Evolutionary conservation across 495 filamentous ascomycete species (phyloP), one percentile per base, ranked within the genome.

Genomic region (Tetracladium marchalianum): DNA sequence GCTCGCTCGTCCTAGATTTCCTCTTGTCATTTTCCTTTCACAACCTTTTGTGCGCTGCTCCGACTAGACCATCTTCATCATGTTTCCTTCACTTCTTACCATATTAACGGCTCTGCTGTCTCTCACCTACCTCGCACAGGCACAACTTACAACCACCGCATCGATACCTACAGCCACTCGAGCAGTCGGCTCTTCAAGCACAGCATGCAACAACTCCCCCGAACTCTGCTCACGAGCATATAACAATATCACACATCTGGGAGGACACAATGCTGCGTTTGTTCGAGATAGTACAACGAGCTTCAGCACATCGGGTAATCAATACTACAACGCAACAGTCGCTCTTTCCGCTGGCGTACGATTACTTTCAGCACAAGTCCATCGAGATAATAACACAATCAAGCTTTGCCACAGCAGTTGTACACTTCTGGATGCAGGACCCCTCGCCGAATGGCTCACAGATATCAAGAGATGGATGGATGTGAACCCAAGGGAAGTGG

Each of bases 211-310:
- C 57, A 84, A 83, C 64, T 77, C 72, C 27, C 64, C 77, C 2
- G 61, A 69, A 37, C 73, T 82, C 46, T 86, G 82, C 63, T 55
- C 57, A 39, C 73, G 75, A 11, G 59, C 66, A 5, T 86, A 84
- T 67, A 76, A 70, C 57, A 77, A 81, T 43, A 65, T 87, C 50
- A 81, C 81, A 1, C 71, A 81, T 52, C 68, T 86, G 55, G 84
- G 82, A 15, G 74, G 82, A 19, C 84, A 88, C 60, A 75, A 86
- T 59, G 73, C 72, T 27, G 58, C 82, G 43, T 87, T 87, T 56
- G 72, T 85, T 33, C 63, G 72, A 5, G 70, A 77, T 44, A 58
- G 52, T 5, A 62, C 57, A 44, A 76, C 72, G 4, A 71, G 71
- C 24, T 68, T 73, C 43, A 67, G 75, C 12, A 62, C 75, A 6